These are phyloP conservation scores for Boehmeria nivea DNA, from an alignment of 306 rosid genomes.

Conservation along the genomic window DNA sequence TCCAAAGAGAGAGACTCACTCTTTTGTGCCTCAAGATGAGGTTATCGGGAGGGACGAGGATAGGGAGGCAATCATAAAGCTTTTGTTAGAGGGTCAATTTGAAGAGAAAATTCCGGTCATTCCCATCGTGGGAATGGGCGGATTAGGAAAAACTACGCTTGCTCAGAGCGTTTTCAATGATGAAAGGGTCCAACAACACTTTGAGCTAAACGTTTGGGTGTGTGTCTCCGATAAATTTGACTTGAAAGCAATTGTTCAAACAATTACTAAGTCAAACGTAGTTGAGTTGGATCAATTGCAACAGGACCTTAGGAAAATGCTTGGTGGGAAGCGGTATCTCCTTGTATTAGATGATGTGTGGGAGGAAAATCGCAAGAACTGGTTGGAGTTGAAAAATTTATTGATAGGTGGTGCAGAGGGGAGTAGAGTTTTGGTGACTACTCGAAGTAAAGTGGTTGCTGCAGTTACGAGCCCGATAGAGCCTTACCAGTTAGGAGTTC, in stretches of 20 bases:
- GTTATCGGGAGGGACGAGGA: conserved; percentile 12
- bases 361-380: background rate
- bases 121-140: conserved; percentile 9
- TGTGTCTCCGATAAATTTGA: background rate
- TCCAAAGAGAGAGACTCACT: background rate
- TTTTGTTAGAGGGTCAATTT: background rate
- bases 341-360: conserved; percentile 13
- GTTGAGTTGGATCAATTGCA: background rate
- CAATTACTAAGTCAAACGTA: background rate
- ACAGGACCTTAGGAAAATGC: background rate
- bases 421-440: conserved; percentile 4
- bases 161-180: background rate
- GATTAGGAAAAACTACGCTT: conserved; percentile 13
- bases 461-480: background rate
- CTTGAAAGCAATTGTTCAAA: background rate
- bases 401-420: background rate
- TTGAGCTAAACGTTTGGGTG: background rate
- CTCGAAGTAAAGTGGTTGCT: background rate
- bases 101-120: conserved; percentile 1
- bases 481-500: background rate
- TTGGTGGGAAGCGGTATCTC: background rate
- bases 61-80: background rate
- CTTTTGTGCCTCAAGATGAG: conserved; percentile 7
- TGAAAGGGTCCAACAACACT: background rate
- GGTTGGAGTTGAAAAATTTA: background rate